Evolutionary conservation across 2,329 filamentous ascomycete species (phyloP).

Genomic region (Chaetothyriales sp.): DNA sequence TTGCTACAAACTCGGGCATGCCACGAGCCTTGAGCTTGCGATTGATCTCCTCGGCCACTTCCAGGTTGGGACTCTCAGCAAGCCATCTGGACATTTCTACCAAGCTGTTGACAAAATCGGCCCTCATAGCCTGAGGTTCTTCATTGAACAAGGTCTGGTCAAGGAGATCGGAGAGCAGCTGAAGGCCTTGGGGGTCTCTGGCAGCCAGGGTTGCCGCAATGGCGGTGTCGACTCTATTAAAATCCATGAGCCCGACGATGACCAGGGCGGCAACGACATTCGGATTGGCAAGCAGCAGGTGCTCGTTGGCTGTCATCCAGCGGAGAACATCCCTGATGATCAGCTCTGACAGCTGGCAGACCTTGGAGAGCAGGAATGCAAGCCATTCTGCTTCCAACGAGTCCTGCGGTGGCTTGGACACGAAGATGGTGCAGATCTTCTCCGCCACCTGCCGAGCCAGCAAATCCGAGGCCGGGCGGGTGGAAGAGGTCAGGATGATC

Average conservation of each 20-base stretch:
- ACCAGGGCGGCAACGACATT: slow-evolving; percentile 46
- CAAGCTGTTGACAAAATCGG: slow-evolving; percentile 72
- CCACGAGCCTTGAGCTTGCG: slow-evolving; percentile 43
- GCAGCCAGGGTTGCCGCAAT: slow-evolving; percentile 58
- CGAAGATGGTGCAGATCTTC: slow-evolving; percentile 42
- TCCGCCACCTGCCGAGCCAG: slow-evolving; percentile 41
- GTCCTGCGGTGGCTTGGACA: slow-evolving; percentile 35
- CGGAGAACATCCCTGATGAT: slow-evolving; percentile 31
- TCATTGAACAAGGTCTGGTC: slow-evolving; percentile 66
- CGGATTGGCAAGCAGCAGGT: slow-evolving; percentile 48
- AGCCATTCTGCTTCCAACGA: slow-evolving; percentile 49
- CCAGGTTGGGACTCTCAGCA: slow-evolving; percentile 51
- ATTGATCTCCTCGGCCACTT: slow-evolving; percentile 56
- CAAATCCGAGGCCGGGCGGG: slow-evolving; percentile 37
- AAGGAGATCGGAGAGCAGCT: slow-evolving; percentile 66
- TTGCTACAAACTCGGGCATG: slow-evolving; percentile 39
- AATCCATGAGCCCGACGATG: slow-evolving; percentile 44
- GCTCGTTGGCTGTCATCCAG: slow-evolving; percentile 37
- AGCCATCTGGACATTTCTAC: slow-evolving; percentile 73
- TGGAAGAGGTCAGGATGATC: slow-evolving; percentile 35
- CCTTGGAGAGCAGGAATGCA: slow-evolving; percentile 43
- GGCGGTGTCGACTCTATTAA: slow-evolving; percentile 52
- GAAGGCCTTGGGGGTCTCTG: slow-evolving; percentile 55
- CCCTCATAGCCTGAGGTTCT: slow-evolving; percentile 60
- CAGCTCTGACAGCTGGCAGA: slow-evolving; percentile 41